phyloP scores from a whole-genome alignment of 805 yeast genomes.

The Tetrapisispora fleetii region DNA sequence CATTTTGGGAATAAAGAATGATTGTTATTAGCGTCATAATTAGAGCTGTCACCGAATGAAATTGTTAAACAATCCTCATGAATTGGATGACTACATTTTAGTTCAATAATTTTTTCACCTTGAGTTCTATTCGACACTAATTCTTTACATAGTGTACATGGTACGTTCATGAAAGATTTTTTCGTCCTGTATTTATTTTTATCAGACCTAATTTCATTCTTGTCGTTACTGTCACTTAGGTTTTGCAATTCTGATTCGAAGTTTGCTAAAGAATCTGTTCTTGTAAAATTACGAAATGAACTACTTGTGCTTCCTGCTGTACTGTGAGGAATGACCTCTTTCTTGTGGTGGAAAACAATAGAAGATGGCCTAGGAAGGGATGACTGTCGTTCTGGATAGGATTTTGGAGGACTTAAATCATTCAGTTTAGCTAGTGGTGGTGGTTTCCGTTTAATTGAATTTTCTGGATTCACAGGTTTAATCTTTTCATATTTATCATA shows the following conservation, averaged over 20 bases:
- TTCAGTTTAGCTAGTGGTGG: not conserved
- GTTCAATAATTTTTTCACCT: slow-evolving; percentile 37
- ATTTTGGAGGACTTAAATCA: not conserved
- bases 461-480: not conserved
- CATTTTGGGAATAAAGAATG: slow-evolving; percentile 23
- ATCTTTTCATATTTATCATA: not conserved
- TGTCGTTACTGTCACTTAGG: not conserved
- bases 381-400: slow-evolving; percentile 17
- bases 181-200: slow-evolving; percentile 5
- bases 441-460: not conserved
- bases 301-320: slow-evolving; percentile 7
- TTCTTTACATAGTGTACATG: slow-evolving; percentile 41
- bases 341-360: not conserved
- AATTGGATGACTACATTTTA: slow-evolving; percentile 44
- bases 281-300: slow-evolving; percentile 11
- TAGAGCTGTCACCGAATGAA: slow-evolving; percentile 23
- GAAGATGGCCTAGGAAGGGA: slow-evolving; percentile 24
- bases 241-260: not conserved
- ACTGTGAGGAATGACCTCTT: not conserved
- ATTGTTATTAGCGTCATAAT: slow-evolving; percentile 7
- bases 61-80: slow-evolving; percentile 51
- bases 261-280: not conserved
- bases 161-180: slow-evolving; percentile 20
- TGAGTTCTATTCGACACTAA: slow-evolving; percentile 36
- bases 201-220: too few species aligned